A percentile compares a stretch with the other conserved stretches of the same genome.
Evolutionary conservation across 1,139 yeast genomes (phyloP).

Genomic region (Pichia sp.): DNA sequence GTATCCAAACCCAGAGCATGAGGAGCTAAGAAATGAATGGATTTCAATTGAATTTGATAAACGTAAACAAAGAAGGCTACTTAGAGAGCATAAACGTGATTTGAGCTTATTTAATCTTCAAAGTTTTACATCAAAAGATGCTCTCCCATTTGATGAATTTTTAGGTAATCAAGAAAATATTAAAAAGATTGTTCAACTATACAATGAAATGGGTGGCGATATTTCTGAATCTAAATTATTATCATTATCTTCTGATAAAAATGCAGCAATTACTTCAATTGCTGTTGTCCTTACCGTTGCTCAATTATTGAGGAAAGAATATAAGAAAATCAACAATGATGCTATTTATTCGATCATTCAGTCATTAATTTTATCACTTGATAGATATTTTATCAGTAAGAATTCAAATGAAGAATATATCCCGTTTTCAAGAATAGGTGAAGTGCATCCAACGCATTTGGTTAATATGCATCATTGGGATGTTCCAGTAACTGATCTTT

Average conservation of each 20-base stretch:
- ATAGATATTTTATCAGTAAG: constrained; percentile 12
- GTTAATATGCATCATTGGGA: neutral
- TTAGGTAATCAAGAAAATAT: constrained; percentile 13
- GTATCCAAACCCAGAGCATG: constrained; percentile 57
- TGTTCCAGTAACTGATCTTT: neutral
- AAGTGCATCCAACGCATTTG: no score
- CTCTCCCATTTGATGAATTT: constrained; percentile 14
- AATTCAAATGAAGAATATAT: neutral
- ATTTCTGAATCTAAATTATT: constrained; percentile 10
- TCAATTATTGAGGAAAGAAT: neutral
- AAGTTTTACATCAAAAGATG: constrained; percentile 11
- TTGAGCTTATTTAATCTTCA: constrained; percentile 10
- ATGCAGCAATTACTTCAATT: constrained; percentile 37
- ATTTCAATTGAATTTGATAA: constrained; percentile 64
- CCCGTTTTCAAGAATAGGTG: no score
- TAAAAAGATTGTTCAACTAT: constrained; percentile 12
- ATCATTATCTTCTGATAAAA: constrained; percentile 13
- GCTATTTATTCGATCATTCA: constrained; percentile 18
- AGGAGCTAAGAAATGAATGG: constrained; percentile 63
- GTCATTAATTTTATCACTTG: constrained; percentile 22
- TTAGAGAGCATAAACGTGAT: constrained; percentile 32
- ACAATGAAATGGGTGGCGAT: constrained; percentile 22
- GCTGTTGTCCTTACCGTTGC: constrained; percentile 37
- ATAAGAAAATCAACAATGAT: neutral
- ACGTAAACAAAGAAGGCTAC: constrained; percentile 55